phyloP scores from a whole-genome alignment of 305 asterid species.

The Fraxinus latifolia region DNA sequence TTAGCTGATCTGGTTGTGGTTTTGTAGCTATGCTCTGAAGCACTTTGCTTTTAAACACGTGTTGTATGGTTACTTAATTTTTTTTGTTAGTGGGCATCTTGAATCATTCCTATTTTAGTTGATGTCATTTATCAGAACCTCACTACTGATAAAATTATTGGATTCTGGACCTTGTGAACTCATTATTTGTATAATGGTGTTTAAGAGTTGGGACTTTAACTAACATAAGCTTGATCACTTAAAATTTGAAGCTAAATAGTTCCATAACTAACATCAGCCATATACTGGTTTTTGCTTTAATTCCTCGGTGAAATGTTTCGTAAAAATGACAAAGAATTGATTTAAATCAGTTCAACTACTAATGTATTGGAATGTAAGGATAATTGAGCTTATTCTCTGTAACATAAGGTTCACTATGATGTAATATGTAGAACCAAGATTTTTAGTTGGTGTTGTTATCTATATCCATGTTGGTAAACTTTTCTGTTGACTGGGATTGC shows the following conservation, averaged over 20 bases:
- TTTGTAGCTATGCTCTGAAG: not conserved
- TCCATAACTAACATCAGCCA: not conserved
- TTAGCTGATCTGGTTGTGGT: not conserved
- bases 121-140: not conserved
- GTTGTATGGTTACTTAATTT: not conserved
- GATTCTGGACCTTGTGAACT: not conserved
- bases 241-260: not conserved
- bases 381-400: constrained; percentile 28
- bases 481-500: not conserved
- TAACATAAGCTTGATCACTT: not conserved
- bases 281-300: not conserved
- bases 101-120: not conserved
- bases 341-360: not conserved
- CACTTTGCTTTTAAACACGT: not conserved
- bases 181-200: not conserved
- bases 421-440: not conserved
- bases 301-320: not conserved
- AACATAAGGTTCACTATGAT: not conserved
- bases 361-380: constrained; percentile 27
- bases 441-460: not conserved
- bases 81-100: not conserved
- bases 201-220: not conserved
- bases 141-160: not conserved
- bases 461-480: not conserved
- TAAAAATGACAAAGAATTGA: not conserved